Evolutionary conservation across 2,329 filamentous ascomycete species (phyloP).

Genomic region (Huntiella bhutanensis): DNA sequence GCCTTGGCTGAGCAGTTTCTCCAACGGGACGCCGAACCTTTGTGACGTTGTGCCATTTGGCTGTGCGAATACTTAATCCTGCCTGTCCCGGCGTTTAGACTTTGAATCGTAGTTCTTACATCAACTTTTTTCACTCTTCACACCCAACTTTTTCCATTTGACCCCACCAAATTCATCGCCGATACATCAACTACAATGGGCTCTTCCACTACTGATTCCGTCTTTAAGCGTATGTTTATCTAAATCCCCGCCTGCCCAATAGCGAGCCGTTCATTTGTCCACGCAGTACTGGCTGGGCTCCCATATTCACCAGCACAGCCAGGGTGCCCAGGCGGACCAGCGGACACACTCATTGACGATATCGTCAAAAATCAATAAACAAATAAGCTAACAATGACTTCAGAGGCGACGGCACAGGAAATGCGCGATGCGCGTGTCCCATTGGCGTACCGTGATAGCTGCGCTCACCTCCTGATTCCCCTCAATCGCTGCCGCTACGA

Average conservation of each 20-base stretch:
- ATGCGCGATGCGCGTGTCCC: constrained; percentile 86
- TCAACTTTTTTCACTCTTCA: no score
- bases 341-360: neutral
- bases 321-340: no score
- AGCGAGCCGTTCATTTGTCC: neutral
- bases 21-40: no score
- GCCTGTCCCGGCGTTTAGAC: no score
- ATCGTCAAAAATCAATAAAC: neutral
- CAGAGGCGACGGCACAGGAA: constrained; percentile 68
- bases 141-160: no score
- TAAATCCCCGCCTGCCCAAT: neutral
- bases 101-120: no score
- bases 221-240: neutral
- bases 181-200: neutral
- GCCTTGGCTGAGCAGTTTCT: no score
- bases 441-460: constrained; percentile 83
- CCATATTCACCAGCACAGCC: neutral
- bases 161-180: no score
- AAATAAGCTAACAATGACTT: neutral
- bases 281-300: neutral
- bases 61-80: no score
- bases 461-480: constrained; percentile 83
- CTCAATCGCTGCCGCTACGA: constrained; percentile 87
- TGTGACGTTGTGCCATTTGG: no score
- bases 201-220: neutral